Evolutionary conservation across 2,329 filamentous ascomycete species (phyloP).

Genomic region (Lanzia echinophila): DNA sequence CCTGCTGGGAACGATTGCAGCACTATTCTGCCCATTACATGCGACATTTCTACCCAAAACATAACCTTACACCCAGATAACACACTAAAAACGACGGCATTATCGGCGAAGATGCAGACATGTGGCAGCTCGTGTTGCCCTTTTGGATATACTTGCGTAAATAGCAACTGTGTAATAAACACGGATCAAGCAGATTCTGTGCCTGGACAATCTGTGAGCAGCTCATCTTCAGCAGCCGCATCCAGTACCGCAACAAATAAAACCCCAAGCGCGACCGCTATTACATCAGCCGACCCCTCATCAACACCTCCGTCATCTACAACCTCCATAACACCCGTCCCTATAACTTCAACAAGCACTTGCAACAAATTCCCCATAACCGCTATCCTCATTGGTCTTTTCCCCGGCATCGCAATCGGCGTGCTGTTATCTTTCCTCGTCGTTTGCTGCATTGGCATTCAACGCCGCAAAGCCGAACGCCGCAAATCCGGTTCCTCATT

Average conservation of each 20-base stretch:
- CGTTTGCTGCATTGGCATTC: constrained; percentile 32
- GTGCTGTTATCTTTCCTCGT: constrained; percentile 37
- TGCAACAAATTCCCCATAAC: constrained; percentile 23
- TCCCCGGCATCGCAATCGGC: constrained; percentile 43
- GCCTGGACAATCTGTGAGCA: constrained; percentile 21
- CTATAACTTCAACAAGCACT: constrained; percentile 9
- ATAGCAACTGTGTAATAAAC: constrained; percentile 43
- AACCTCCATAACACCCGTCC: not conserved
- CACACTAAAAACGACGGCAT: constrained; percentile 59
- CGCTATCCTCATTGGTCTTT: constrained; percentile 23
- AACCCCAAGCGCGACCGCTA: not conserved
- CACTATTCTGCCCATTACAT: constrained; percentile 57
- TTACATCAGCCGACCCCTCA: constrained; percentile 16
- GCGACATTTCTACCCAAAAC: constrained; percentile 57
- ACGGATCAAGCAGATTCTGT: constrained; percentile 40
- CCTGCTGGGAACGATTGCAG: constrained; percentile 51
- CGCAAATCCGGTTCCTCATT: constrained; percentile 37
- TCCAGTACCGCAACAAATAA: not conserved
- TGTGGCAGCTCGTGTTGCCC: constrained; percentile 64
- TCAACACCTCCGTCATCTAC: constrained; percentile 11
- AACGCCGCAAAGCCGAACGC: constrained; percentile 17
- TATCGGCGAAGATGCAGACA: constrained; percentile 46
- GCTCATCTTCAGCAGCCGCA: constrained; percentile 17
- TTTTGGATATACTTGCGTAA: constrained; percentile 58
- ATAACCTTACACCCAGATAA: constrained; percentile 48